phyloP scores from a whole-genome alignment of 2,329 filamentous ascomycete genomes.

The Pseudocercospora eumusae region DNA sequence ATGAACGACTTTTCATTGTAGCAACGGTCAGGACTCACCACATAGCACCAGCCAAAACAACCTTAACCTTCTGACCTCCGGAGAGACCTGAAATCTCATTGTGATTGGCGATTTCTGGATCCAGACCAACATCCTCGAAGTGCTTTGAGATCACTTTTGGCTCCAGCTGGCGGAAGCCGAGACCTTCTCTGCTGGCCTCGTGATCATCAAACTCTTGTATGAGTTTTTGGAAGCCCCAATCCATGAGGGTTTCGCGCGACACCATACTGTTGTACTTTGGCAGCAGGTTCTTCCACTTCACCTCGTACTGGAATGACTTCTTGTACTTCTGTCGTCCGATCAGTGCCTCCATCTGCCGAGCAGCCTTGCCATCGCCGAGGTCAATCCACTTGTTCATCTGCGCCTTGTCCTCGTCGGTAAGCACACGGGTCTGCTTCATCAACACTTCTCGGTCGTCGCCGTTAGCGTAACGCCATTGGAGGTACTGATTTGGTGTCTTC shows the following conservation, averaged over 20 bases:
- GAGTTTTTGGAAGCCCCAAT: constrained; percentile 87
- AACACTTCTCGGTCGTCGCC: constrained; percentile 96
- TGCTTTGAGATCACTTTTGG: constrained; percentile 95
- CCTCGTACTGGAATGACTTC: constrained; percentile 98
- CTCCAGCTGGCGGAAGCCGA: constrained; percentile 91
- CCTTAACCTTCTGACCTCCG: constrained; percentile 98
- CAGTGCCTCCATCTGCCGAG: constrained; percentile 77
- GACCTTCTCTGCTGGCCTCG: constrained; percentile 96
- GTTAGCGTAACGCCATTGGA: constrained; percentile 97
- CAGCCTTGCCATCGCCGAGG: constrained; percentile 76
- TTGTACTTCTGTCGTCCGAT: constrained; percentile 98
- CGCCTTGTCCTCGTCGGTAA: constrained; percentile 79
- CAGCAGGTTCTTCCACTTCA: constrained; percentile 82
- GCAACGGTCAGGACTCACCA: constrained; percentile 24
- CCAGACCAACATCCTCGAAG: constrained; percentile 93
- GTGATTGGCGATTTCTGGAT: constrained; percentile 98
- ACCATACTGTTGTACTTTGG: constrained; percentile 94
- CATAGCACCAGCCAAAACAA: constrained; percentile 78
- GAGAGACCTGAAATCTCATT: constrained; percentile 96
- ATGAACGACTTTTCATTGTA: neutral
- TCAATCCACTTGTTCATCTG: constrained; percentile 93
- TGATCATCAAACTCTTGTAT: constrained; percentile 98
- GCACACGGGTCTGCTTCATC: constrained; percentile 92
- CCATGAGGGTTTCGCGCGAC: constrained; percentile 84
- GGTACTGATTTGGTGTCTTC: constrained; percentile 98